Percentiles rank a stretch among this genome's conserved stretches.
Conservation (phyloP, 2,329 filamentous ascomycete species). For the Aureobasidium sp. region DNA sequence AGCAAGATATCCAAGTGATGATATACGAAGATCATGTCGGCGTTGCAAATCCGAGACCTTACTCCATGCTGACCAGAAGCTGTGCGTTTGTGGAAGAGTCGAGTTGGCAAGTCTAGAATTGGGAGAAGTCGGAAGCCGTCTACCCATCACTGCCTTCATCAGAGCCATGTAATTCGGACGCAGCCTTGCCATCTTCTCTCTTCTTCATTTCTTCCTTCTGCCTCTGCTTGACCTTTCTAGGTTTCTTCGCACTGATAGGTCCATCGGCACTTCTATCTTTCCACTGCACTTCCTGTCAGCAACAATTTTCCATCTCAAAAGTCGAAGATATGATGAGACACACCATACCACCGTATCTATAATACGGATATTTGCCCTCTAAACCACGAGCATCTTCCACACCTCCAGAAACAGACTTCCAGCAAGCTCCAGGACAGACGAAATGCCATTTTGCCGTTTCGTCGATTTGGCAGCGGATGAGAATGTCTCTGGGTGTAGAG, state of each 20-base stretch:
- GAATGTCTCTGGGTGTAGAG: conserved; percentile 29
- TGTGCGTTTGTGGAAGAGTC: too few species aligned
- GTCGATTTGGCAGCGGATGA: conserved; percentile 40
- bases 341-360: conserved; percentile 32
- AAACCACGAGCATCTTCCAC: conserved; percentile 38
- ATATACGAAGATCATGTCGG: too few species aligned
- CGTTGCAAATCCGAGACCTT: too few species aligned
- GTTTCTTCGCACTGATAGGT: conserved; percentile 36
- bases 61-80: too few species aligned
- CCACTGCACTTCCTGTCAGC: conserved; percentile 24
- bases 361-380: conserved; percentile 31
- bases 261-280: conserved; percentile 34
- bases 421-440: conserved; percentile 38
- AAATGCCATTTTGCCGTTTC: conserved; percentile 35
- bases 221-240: conserved; percentile 32
- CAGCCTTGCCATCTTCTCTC: conserved; percentile 21
- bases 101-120: too few species aligned
- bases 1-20: too few species aligned
- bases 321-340: not conserved
- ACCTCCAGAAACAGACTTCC: conserved; percentile 38
- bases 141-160: not conserved
- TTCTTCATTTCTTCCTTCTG: conserved; percentile 20
- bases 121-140: too few species aligned
- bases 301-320: not conserved
- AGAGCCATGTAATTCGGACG: not conserved